phyloP scores from a whole-genome alignment of 305 asterid species.

The Fraxinus nigra region DNA sequence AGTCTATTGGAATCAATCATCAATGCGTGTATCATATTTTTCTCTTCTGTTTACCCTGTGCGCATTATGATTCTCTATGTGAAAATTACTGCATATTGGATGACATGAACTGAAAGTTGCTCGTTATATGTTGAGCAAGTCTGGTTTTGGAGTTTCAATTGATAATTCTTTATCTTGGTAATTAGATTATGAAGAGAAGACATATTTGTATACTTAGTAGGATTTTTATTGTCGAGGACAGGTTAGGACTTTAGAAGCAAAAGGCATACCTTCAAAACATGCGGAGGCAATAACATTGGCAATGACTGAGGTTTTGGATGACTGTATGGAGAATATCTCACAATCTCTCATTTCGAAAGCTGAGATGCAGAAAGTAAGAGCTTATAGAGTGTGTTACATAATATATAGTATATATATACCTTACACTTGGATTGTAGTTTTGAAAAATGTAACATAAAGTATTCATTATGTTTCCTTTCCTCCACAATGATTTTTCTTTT shows the following conservation, averaged over 20 bases:
- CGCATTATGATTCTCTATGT: neutral
- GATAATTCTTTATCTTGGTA: neutral
- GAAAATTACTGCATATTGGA: neutral
- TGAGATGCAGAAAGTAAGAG: conserved; percentile 61
- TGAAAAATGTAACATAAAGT: neutral
- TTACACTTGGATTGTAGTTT: neutral
- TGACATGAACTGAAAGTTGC: neutral
- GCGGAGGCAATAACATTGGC: conserved; percentile 70
- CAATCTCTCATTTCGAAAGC: conserved; percentile 43
- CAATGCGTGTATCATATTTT: neutral
- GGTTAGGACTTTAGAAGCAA: conserved; percentile 62
- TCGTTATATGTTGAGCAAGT: neutral
- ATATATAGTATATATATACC: neutral
- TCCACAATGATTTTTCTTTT: neutral
- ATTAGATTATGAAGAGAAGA: neutral
- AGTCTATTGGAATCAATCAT: neutral
- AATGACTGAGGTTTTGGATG: conserved; percentile 49
- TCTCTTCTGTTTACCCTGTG: neutral
- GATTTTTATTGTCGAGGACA: conserved; percentile 19
- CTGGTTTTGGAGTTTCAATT: neutral
- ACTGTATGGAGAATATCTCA: conserved; percentile 51
- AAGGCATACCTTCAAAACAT: conserved; percentile 53
- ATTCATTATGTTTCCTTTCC: neutral
- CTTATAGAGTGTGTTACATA: neutral
- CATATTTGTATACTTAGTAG: neutral